These are phyloP conservation scores for Naganishia vishniacii DNA, from an alignment of 768 basidiomycete species.

Conservation along the genomic window DNA sequence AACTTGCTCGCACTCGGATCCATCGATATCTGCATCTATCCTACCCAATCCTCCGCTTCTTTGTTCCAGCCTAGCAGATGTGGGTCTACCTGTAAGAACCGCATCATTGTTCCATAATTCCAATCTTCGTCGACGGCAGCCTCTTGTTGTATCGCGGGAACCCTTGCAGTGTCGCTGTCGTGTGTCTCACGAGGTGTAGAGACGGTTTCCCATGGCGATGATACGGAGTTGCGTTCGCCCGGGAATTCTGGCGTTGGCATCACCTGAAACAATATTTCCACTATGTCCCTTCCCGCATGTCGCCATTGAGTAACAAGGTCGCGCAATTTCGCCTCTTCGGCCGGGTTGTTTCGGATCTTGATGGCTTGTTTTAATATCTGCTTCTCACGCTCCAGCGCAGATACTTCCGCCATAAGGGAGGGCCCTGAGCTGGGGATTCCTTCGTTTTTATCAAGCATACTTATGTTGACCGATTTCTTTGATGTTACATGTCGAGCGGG, in stretches of 20 bases:
- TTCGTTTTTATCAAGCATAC: not conserved
- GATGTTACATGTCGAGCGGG: too few species aligned
- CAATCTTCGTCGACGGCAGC: slow-evolving; percentile 26
- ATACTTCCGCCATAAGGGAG: slow-evolving; percentile 21
- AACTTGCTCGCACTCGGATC: too few species aligned
- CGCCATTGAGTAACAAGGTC: slow-evolving; percentile 36
- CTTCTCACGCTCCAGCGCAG: slow-evolving; percentile 30
- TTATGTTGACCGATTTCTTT: too few species aligned
- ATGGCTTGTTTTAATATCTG: slow-evolving; percentile 35
- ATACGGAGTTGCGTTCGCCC: not conserved
- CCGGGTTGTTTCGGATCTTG: slow-evolving; percentile 29
- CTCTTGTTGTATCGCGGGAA: not conserved
- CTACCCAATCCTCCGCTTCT: slow-evolving; percentile 38
- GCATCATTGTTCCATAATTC: slow-evolving; percentile 38
- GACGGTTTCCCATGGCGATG: not conserved
- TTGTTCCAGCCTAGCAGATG: slow-evolving; percentile 40
- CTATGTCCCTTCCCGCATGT: slow-evolving; percentile 39
- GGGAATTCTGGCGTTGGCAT: slow-evolving; percentile 29
- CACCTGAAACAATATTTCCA: slow-evolving; percentile 36
- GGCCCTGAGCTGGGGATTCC: not conserved
- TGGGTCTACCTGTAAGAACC: slow-evolving; percentile 38
- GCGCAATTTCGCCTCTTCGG: slow-evolving; percentile 35
- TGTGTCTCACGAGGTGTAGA: not conserved
- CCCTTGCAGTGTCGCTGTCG: not conserved
- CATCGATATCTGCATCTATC: slow-evolving; percentile 1